phyloP scores from a whole-genome alignment of 1,139 yeast genomes.

The Kodamaea ohmeri region DNA sequence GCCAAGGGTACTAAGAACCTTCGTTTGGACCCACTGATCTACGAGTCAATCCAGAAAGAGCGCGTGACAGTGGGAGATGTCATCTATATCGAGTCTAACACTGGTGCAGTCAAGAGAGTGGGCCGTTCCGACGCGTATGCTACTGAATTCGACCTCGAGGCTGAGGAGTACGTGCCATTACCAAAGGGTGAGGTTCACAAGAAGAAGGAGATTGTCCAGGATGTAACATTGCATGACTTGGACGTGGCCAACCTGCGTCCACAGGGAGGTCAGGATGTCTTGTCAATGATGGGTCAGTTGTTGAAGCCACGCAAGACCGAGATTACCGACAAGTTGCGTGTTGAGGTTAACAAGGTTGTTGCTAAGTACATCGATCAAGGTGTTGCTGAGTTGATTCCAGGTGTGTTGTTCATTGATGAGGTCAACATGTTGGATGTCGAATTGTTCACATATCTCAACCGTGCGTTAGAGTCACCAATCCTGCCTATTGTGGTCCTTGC shows the following conservation, averaged over 20 bases:
- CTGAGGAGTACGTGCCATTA: conserved; percentile 96
- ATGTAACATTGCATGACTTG: conserved; percentile 91
- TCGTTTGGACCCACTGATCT: conserved; percentile 91
- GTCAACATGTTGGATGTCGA: conserved; percentile 97
- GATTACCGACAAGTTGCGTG: conserved; percentile 91
- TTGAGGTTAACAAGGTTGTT: conserved; percentile 93
- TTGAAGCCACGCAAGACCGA: conserved; percentile 97
- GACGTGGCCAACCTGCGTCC: conserved; percentile 97
- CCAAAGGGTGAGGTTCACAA: conserved; percentile 99
- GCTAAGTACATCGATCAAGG: conserved; percentile 97
- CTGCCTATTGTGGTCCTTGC: conserved; percentile 96
- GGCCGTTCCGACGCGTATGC: conserved; percentile 98
- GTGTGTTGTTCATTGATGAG: conserved; percentile 95
- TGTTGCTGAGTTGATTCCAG: conserved; percentile 96
- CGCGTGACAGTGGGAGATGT: conserved; percentile 95
- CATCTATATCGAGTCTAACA: conserved; percentile 92
- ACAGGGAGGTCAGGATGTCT: conserved; percentile 97
- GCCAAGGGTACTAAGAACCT: conserved; percentile 94
- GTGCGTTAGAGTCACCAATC: conserved; percentile 87
- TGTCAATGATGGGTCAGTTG: conserved; percentile 98
- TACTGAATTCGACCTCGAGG: conserved; percentile 95
- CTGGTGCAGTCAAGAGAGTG: conserved; percentile 96
- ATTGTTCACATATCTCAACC: conserved; percentile 88
- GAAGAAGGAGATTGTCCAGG: conserved; percentile 97
- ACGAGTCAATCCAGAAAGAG: conserved; percentile 94